Evolutionary conservation across 495 filamentous ascomycete species (phyloP), one percentile per base, ranked within the genome.

Genomic region (Xylaria bambusicola): DNA sequence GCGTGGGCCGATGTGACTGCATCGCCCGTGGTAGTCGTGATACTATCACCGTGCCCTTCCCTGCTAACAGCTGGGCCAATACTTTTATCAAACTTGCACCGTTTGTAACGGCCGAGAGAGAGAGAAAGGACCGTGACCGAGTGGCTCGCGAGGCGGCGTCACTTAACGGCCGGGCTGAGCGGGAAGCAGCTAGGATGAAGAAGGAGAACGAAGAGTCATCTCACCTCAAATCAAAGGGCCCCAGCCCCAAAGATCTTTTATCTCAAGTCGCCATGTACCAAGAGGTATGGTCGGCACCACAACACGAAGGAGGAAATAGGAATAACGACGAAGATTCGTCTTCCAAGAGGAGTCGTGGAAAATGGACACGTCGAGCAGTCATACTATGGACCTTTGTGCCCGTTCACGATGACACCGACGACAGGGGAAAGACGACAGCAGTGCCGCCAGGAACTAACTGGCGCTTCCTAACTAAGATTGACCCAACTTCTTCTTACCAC

Each of bases 321-420:
- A 29, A 52, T 12, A 36, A 38, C 23, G 58, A 60, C 9, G 62
- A 55, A 1, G 58, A 61, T 21, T 15, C 44, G 6, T 26, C 58
- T 6, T 42, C 51, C 23, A 61, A 55, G 44, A 27, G 61, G 24
- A 68, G 51, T 18, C 64, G 65, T 33, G 64, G 67, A 21, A 52
- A 52, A 46, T 80, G 78, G 78, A 74, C 68, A 0, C 70, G 77
- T 2, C 73, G 77, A 1, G 71, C 70, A 20, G 64, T 79, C 49
- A 68, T 81, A 8, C 69, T 81, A 12, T 81, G 78, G 78, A 77
- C 76, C 0, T 80, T 80, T 55, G 64, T 73, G 41, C 77, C 78
- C 7, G 65, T 79, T 31, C 76, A 79, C 52, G 68, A 71, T 0
- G 64, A 67, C 40, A 61, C 70, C 27, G 70, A 77, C 23, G 64